Conservation (phyloP, 257 asterid species). For the Solanum lignicaule region DNA sequence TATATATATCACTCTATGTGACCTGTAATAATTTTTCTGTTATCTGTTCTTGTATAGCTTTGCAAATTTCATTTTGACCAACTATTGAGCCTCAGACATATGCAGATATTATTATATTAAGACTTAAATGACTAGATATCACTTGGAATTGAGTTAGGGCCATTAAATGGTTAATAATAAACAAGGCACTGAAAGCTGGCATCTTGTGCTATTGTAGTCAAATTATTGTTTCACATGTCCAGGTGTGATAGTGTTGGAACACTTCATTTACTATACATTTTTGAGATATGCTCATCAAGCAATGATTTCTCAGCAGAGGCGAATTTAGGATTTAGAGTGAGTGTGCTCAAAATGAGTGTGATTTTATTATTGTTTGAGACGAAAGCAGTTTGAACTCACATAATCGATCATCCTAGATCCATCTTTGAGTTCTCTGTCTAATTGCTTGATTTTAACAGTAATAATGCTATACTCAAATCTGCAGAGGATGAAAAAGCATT, state of each 20-base stretch:
- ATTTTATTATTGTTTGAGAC: too few species aligned
- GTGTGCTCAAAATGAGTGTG: neutral
- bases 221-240: neutral
- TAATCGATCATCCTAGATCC: neutral
- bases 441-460: neutral
- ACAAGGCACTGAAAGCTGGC: neutral
- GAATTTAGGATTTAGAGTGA: neutral
- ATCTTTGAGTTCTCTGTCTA: neutral
- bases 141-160: neutral
- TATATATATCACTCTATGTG: neutral
- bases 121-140: neutral
- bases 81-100: neutral
- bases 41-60: neutral
- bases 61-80: neutral
- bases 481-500: conserved; percentile 56
- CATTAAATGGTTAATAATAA: neutral
- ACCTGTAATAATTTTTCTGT: neutral
- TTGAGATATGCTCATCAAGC: neutral
- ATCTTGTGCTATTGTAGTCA: neutral
- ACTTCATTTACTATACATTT: neutral
- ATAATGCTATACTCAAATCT: neutral
- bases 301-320: neutral
- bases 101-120: neutral
- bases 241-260: neutral
- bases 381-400: neutral